A percentile compares a stretch with the other conserved stretches of the same genome.
These are phyloP conservation scores for Phytopythium cucurbitacearum DNA, from an alignment of 352 stramenopile species.

Conservation along the genomic window DNA sequence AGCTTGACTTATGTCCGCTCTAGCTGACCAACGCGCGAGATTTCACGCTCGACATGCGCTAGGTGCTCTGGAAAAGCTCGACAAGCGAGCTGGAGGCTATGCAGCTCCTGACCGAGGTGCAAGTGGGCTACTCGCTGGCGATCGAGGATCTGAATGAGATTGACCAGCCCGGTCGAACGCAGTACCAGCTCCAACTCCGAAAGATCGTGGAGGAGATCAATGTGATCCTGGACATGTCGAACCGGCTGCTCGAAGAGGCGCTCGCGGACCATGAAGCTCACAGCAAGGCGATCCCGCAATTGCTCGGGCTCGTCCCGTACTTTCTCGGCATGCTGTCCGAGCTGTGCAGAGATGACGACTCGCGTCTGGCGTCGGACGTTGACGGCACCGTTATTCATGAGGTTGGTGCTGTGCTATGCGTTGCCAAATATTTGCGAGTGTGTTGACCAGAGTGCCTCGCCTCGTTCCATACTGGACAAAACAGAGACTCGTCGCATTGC, in stretches of 20 bases:
- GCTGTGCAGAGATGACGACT: slow-evolving; percentile 1
- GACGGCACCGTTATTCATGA: slow-evolving; percentile 15
- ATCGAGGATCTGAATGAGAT: slow-evolving; percentile 25
- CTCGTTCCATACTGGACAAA: no score
- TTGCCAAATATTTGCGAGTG: no score
- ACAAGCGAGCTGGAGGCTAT: slow-evolving; percentile 66
- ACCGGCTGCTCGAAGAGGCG: slow-evolving; percentile 47
- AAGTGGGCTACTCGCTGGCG: slow-evolving; percentile 50
- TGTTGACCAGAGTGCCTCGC: no score
- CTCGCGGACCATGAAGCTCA: slow-evolving; percentile 17
- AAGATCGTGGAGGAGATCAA: slow-evolving; percentile 45
- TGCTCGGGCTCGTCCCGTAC: slow-evolving; percentile 57
- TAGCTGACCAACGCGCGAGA: not conserved
- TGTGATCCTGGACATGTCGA: slow-evolving; percentile 46
- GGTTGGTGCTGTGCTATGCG: slow-evolving; percentile 7
- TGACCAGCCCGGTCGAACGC: not conserved
- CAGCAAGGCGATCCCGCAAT: slow-evolving; percentile 44
- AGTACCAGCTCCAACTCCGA: slow-evolving; percentile 7
- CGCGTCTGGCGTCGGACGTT: not conserved
- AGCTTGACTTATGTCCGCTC: no score
- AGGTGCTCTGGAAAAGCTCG: slow-evolving; percentile 42
- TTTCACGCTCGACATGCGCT: not conserved
- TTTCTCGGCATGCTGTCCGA: slow-evolving; percentile 46
- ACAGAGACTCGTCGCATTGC: slow-evolving; percentile 51
- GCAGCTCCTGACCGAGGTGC: slow-evolving; percentile 77